phyloP scores from a whole-genome alignment of 306 rosid species.

The Castanospermum australe region DNA sequence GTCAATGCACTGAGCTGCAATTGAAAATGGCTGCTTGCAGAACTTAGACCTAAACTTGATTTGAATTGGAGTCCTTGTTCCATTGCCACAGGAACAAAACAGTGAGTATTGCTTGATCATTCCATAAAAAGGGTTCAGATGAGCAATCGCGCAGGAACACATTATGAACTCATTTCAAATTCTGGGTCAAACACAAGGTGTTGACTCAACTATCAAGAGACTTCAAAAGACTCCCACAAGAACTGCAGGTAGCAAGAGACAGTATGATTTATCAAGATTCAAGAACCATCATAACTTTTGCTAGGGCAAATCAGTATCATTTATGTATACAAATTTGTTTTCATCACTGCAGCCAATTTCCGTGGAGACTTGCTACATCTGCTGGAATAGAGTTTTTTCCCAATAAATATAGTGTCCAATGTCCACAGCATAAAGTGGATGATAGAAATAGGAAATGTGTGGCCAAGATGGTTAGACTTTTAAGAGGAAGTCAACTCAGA shows the following conservation, averaged over 20 bases:
- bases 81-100: background rate
- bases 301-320: background rate
- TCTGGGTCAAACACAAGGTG: background rate
- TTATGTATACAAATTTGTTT: background rate
- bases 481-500: background rate
- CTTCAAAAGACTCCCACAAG: background rate
- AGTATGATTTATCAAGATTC: background rate
- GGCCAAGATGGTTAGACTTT: background rate
- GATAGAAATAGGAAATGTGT: background rate
- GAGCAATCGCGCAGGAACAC: background rate
- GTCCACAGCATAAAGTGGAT: background rate
- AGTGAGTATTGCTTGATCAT: background rate
- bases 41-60: background rate
- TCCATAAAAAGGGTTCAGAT: background rate
- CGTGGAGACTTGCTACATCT: background rate
- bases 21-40: slow-evolving; percentile 27
- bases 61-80: slow-evolving; percentile 4
- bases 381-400: background rate
- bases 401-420: no score
- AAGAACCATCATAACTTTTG: background rate
- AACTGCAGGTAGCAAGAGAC: background rate
- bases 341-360: background rate
- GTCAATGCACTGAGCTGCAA: slow-evolving; percentile 15
- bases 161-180: background rate
- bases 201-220: background rate